phyloP scores from a whole-genome alignment of 2,329 filamentous ascomycete species.

The Colletotrichum lupini region DNA sequence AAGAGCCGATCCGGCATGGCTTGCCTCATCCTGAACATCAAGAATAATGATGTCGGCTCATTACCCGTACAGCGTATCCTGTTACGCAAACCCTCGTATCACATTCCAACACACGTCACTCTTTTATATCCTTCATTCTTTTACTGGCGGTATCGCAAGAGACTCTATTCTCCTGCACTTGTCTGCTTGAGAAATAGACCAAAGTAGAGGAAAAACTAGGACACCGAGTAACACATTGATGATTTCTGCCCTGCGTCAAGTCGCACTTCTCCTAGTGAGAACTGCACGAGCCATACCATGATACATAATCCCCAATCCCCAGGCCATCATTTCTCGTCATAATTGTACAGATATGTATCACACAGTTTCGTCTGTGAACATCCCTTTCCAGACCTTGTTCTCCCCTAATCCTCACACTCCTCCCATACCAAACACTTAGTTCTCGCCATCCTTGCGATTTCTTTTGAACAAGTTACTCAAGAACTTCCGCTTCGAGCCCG shows the following conservation, averaged over 20 bases:
- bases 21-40: background rate
- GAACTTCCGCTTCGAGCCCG: constrained; percentile 23
- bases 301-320: background rate
- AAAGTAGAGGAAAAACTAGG: background rate
- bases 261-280: background rate
- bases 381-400: background rate
- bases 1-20: background rate
- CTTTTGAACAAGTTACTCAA: constrained; percentile 22
- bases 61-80: no score
- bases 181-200: background rate
- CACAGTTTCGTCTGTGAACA: background rate
- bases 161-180: background rate
- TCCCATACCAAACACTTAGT: background rate
- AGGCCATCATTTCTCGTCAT: background rate
- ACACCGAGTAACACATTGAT: background rate
- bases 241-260: background rate
- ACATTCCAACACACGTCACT: no score
- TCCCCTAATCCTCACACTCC: background rate
- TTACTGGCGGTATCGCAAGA: background rate
- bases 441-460: constrained; percentile 15
- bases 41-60: background rate
- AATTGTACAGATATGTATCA: background rate
- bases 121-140: no score
- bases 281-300: background rate
- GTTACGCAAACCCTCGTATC: no score